These are phyloP conservation scores for Exophiala lecanii-corni DNA, from an alignment of 2,329 filamentous ascomycete genomes.

Conservation along the genomic window DNA sequence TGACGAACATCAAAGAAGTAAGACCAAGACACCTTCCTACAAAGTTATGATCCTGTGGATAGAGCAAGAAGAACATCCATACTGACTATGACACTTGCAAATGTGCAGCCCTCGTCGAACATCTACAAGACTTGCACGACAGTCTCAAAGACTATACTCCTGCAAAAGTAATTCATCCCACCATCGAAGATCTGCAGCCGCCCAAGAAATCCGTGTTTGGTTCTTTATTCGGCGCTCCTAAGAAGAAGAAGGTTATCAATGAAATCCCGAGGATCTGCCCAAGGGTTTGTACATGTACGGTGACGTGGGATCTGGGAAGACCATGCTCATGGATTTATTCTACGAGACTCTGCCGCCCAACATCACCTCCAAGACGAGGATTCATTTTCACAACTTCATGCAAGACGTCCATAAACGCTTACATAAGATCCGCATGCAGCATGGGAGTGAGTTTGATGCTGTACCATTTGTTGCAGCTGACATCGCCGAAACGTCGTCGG, in stretches of 20 bases:
- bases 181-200: conserved; percentile 62
- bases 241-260: conserved; percentile 45
- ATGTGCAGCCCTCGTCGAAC: conserved; percentile 74
- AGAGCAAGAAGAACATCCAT: too few relatives aligned
- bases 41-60: background rate
- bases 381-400: conserved; percentile 99
- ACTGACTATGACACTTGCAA: too few relatives aligned
- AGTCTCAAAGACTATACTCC: conserved; percentile 71
- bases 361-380: conserved; percentile 78
- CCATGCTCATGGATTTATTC: conserved; percentile 99
- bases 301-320: conserved; percentile 96
- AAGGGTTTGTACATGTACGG: conserved; percentile 92
- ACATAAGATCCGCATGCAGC: conserved; percentile 81
- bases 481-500: conserved; percentile 77
- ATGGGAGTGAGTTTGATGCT: conserved; percentile 84
- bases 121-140: conserved; percentile 81
- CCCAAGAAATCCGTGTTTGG: conserved; percentile 51
- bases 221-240: conserved; percentile 40
- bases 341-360: conserved; percentile 82
- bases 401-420: conserved; percentile 90
- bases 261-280: conserved; percentile 70
- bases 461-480: conserved; percentile 92
- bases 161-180: conserved; percentile 70
- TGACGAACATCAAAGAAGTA: conserved; percentile 86
- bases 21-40: background rate